A percentile compares a stretch with the other conserved stretches of the same genome.
phyloP scores from a whole-genome alignment of 2,329 filamentous ascomycete species.

The Venturia nashicola region DNA sequence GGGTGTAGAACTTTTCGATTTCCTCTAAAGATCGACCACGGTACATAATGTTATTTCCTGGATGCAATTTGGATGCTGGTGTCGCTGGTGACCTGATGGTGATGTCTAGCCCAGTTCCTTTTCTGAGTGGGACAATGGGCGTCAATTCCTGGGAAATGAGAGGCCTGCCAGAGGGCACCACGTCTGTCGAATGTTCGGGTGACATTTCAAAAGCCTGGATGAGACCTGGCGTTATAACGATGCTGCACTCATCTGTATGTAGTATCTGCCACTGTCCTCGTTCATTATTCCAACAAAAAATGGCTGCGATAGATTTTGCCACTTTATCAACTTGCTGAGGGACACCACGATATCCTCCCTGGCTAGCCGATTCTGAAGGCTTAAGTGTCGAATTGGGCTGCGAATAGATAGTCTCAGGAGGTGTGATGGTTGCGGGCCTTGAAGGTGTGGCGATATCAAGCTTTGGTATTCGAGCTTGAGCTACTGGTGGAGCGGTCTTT shows the following conservation, averaged over 20 bases:
- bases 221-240: slow-evolving; percentile 50
- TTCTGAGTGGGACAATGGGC: slow-evolving; percentile 76
- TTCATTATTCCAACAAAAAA: slow-evolving; percentile 50
- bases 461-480: not conserved
- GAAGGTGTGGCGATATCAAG: slow-evolving; percentile 15
- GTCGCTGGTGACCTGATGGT: slow-evolving; percentile 83
- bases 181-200: slow-evolving; percentile 26
- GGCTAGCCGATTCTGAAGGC: slow-evolving; percentile 73
- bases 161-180: slow-evolving; percentile 29
- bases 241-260: slow-evolving; percentile 49
- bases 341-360: slow-evolving; percentile 51
- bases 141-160: slow-evolving; percentile 72
- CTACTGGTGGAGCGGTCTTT: not conserved
- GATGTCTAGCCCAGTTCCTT: slow-evolving; percentile 85
- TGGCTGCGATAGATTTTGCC: slow-evolving; percentile 44
- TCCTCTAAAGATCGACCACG: slow-evolving; percentile 65
- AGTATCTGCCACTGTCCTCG: slow-evolving; percentile 49
- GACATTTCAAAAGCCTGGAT: slow-evolving; percentile 50
- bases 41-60: slow-evolving; percentile 74
- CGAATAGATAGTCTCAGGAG: slow-evolving; percentile 6
- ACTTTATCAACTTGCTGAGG: slow-evolving; percentile 31
- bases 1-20: slow-evolving; percentile 68
- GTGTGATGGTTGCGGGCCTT: slow-evolving; percentile 8
- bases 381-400: slow-evolving; percentile 44
- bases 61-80: slow-evolving; percentile 54